Percentiles rank a stretch among this genome's conserved stretches.
These are phyloP conservation scores for Starmerella bacillaris DNA, from an alignment of 805 yeast genomes.

Conservation along the genomic window DNA sequence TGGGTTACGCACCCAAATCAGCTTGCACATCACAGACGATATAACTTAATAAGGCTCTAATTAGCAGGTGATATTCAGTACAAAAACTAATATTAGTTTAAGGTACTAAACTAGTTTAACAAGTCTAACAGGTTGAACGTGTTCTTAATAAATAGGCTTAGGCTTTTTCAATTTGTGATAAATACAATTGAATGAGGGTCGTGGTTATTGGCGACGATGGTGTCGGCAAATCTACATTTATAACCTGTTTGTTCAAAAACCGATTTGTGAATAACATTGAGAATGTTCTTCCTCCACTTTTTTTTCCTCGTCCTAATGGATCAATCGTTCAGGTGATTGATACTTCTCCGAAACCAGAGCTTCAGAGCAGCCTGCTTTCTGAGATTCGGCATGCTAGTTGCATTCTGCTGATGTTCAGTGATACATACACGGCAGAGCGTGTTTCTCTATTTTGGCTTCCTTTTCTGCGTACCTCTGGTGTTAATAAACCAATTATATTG, in stretches of 20 bases:
- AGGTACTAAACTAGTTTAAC: too few species aligned
- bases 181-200: constrained; percentile 45
- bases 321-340: constrained; percentile 62
- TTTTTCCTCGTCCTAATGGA: constrained; percentile 49
- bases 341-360: constrained; percentile 44
- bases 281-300: constrained; percentile 63
- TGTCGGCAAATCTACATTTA: constrained; percentile 32
- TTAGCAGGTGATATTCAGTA: too few species aligned
- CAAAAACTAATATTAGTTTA: too few species aligned
- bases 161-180: too few species aligned
- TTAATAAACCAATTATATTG: constrained; percentile 78
- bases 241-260: constrained; percentile 68
- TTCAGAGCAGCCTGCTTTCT: constrained; percentile 38
- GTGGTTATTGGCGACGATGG: constrained; percentile 92
- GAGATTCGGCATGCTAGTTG: constrained; percentile 78
- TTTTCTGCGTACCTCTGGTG: constrained; percentile 77
- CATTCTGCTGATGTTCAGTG: constrained; percentile 85
- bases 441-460: constrained; percentile 90
- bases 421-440: constrained; percentile 86
- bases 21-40: too few species aligned
- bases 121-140: too few species aligned
- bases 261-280: constrained; percentile 60
- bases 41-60: too few species aligned
- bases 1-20: too few species aligned
- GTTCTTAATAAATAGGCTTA: too few species aligned